Conservation (phyloP, 495 filamentous ascomycete genomes). For the Penicillium lividum region DNA sequence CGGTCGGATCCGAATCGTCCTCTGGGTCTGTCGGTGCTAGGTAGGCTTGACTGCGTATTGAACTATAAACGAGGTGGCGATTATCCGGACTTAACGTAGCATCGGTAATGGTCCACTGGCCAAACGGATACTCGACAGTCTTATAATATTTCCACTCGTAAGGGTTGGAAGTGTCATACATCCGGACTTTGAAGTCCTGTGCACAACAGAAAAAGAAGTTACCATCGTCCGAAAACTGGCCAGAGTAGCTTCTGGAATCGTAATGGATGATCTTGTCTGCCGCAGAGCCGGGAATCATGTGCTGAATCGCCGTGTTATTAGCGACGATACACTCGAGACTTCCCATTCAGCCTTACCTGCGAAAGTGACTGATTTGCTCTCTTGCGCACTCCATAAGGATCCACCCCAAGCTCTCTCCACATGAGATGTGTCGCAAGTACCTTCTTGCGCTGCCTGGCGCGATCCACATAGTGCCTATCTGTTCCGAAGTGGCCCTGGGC, state of each 20-base stretch:
- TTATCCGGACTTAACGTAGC: slow-evolving; percentile 92
- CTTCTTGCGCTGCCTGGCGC: slow-evolving; percentile 55
- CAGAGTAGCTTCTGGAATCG: slow-evolving; percentile 82
- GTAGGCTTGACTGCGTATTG: slow-evolving; percentile 78
- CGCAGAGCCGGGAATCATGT: slow-evolving; percentile 65
- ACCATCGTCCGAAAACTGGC: slow-evolving; percentile 94
- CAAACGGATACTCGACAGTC: slow-evolving; percentile 79
- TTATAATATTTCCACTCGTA: slow-evolving; percentile 97
- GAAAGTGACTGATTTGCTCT: slow-evolving; percentile 63
- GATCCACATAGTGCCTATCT: slow-evolving; percentile 54
- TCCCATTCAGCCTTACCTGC: slow-evolving; percentile 48
- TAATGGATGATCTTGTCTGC: slow-evolving; percentile 90
- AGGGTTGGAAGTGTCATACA: slow-evolving; percentile 97
- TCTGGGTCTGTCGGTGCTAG: slow-evolving; percentile 84
- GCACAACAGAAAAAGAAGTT: slow-evolving; percentile 97
- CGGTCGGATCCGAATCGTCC: slow-evolving; percentile 71
- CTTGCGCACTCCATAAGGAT: slow-evolving; percentile 50
- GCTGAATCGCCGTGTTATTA: slow-evolving; percentile 19
- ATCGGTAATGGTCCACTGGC: slow-evolving; percentile 95
- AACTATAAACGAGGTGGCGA: slow-evolving; percentile 83
- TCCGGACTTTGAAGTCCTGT: slow-evolving; percentile 89
- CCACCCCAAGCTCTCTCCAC: slow-evolving; percentile 75
- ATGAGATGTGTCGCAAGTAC: slow-evolving; percentile 67
- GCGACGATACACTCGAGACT: slow-evolving; percentile 22
- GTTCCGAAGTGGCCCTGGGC: slow-evolving; percentile 73